Evolutionary conservation across 352 stramenopile species (phyloP).

Genomic region (Pythium scleroteichum): DNA sequence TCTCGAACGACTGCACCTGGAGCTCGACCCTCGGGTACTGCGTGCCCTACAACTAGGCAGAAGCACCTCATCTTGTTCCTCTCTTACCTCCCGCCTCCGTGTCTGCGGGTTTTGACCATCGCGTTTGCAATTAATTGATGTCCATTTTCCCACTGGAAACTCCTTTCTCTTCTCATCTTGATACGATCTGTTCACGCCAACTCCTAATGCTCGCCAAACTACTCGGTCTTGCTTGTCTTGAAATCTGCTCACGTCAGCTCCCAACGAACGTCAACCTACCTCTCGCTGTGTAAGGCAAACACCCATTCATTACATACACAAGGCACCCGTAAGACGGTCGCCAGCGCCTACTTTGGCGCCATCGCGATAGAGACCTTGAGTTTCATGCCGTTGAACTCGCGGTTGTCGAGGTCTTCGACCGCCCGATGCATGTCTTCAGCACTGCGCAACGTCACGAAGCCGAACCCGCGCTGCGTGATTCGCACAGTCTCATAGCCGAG

Average conservation of each 20-base stretch:
- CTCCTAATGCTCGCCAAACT: no score
- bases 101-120: background rate
- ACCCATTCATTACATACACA: no score
- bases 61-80: background rate
- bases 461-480: conserved; percentile 82
- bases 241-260: no score
- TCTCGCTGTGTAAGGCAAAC: no score
- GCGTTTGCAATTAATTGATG: background rate
- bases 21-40: conserved; percentile 1
- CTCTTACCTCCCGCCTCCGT: background rate
- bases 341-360: conserved; percentile 20
- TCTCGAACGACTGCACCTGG: background rate
- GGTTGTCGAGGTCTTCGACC: conserved; percentile 77
- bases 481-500: conserved; percentile 79
- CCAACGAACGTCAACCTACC: no score
- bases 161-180: no score
- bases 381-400: conserved; percentile 81
- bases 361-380: conserved; percentile 33
- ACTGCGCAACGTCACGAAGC: conserved; percentile 79
- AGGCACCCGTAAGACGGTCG: no score
- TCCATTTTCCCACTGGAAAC: background rate
- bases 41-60: background rate
- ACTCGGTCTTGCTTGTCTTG: no score
- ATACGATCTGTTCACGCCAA: no score
- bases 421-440: conserved; percentile 79